Base-by-base conservation (phyloP, 768 basidiomycete species). In the Amanita exitialis region DNA sequence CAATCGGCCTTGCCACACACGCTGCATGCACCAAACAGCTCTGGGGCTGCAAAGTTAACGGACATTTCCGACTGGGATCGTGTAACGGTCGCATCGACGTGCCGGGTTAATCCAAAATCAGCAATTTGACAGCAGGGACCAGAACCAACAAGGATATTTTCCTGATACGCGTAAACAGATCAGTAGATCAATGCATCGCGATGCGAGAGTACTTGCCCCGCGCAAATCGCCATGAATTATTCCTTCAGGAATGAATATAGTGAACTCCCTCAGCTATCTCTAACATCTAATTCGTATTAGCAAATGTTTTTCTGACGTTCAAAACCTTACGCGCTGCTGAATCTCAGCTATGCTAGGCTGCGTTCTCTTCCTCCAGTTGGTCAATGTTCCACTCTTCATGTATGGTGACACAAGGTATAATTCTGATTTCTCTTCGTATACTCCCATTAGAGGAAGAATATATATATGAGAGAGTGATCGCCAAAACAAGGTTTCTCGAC, bases 211-310 rank as follows among this genome's bases (percentile, higher is more conserved):
- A 18, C 38, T 27, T 18, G 34, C 49, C 9, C 49, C 49, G 18
- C 28, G 38, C 9, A 49, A 12, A 18, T 49, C 49, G 16, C 38
- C 49, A 23, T 49, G 49, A 10, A 32, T 20, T 10, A 49, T 34
- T 7, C 49, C 49, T 43, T 49, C 49, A 20, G n/a, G 39, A 42
- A 32, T 49, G 49, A 16, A 49, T 27, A 42, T 49, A 49, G 16
- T 7, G 30, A 16, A 49, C 10, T 25, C 49, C 49, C 21, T 49
- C 49, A 0, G 49, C 49, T 12, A 49, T 20, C 16, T 49, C 38
- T 10, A 41, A 21, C 38, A 41, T 41, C 38, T 16, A 49, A 16
- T 15, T 21, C 5, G 23, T 42, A 25, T n/a, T 13, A 41, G 36
- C 3, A 9, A 37, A 28, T n/a, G 20, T 4, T 7, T 4, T 7